These are phyloP conservation scores for Rubia tinctorum DNA, from an alignment of 305 asterid species.

Conservation along the genomic window DNA sequence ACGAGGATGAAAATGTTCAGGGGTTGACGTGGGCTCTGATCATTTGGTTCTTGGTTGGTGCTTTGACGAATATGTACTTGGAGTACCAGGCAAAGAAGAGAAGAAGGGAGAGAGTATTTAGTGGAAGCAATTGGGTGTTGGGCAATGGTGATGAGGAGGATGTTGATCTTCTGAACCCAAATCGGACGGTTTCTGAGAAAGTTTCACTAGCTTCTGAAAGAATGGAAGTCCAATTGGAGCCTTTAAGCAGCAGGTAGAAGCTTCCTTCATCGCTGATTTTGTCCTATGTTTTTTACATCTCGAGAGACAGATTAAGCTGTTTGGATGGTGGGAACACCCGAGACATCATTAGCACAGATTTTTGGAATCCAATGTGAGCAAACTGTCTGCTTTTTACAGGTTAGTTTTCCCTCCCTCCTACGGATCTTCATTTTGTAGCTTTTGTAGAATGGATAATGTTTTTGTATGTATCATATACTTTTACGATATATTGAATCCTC, in stretches of 20 bases:
- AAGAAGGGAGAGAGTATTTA: constrained; percentile 39
- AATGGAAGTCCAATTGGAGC: constrained; percentile 96
- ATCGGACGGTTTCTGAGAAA: constrained; percentile 38
- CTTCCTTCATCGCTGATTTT: constrained; percentile 21
- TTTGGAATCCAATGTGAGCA: not conserved
- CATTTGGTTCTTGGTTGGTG: constrained; percentile 72
- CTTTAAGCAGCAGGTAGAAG: constrained; percentile 58
- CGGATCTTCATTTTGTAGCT: not conserved
- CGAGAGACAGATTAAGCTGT: constrained; percentile 35
- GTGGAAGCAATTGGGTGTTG: constrained; percentile 84
- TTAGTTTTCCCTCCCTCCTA: not conserved
- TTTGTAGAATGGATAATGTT: constrained; percentile 2
- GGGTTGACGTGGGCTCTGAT: constrained; percentile 84
- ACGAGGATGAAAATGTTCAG: constrained; percentile 62
- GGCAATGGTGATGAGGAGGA: constrained; percentile 82
- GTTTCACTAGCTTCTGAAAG: constrained; percentile 47
- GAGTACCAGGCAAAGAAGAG: constrained; percentile 62
- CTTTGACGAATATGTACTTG: constrained; percentile 51
- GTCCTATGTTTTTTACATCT: constrained; percentile 23
- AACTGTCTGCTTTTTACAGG: constrained; percentile 4
- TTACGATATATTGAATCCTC: not conserved
- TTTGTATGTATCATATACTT: constrained; percentile 7
- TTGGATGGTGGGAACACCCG: not conserved
- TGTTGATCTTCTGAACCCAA: constrained; percentile 59
- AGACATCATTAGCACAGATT: constrained; percentile 37